Evolutionary conservation across 2,329 filamentous ascomycete genomes (phyloP).

Genomic region (Penicillium hordei): DNA sequence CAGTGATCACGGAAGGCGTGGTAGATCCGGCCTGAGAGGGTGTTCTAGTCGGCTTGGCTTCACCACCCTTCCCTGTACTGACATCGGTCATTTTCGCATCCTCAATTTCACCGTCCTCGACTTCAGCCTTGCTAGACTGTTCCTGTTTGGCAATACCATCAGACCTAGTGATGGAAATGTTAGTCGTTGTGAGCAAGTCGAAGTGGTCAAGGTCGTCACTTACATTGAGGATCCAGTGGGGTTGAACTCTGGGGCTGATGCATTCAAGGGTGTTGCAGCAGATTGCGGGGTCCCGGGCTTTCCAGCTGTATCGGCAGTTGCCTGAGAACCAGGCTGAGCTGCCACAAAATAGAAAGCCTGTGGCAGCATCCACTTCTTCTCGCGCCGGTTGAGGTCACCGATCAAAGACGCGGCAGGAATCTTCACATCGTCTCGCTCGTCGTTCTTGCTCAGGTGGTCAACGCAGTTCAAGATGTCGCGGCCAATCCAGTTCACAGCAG

Average conservation of each 20-base stretch:
- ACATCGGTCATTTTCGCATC: conserved; percentile 46
- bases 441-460: conserved; percentile 45
- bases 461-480: conserved; percentile 45
- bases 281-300: conserved; percentile 32
- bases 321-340: conserved; percentile 24
- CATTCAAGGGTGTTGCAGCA: conserved; percentile 42
- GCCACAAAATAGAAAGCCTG: conserved; percentile 46
- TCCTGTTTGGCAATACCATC: conserved; percentile 29
- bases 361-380: conserved; percentile 51
- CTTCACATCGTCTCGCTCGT: conserved; percentile 51
- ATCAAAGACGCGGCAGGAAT: conserved; percentile 52
- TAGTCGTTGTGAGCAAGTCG: conserved; percentile 17
- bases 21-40: conserved; percentile 14
- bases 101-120: conserved; percentile 49
- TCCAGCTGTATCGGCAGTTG: conserved; percentile 22
- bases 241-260: conserved; percentile 44
- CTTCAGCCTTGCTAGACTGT: conserved; percentile 34
- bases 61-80: conserved; percentile 19
- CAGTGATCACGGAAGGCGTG: conserved; percentile 6
- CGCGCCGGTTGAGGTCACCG: conserved; percentile 49
- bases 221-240: conserved; percentile 36
- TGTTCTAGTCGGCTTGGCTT: conserved; percentile 7
- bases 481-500: conserved; percentile 86
- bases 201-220: conserved; percentile 23
- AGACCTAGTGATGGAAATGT: conserved; percentile 27